Evolutionary conservation across 129 eudicot genomes (phyloP).

Genomic region (Arctium lappa): DNA sequence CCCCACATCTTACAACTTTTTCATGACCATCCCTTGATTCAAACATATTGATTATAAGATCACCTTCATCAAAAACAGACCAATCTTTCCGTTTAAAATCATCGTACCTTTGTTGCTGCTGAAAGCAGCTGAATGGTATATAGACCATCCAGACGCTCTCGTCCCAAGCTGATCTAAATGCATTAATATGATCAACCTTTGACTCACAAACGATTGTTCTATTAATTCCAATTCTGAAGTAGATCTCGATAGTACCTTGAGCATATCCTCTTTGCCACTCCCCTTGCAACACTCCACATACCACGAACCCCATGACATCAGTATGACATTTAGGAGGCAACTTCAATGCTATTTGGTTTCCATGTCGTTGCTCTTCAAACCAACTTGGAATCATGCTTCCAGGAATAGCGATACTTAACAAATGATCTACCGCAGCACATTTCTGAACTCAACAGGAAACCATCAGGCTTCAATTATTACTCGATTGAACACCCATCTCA

Average conservation of each 20-base stretch:
- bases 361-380: not conserved
- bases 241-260: too few species aligned
- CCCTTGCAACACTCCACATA: not conserved
- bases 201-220: not conserved
- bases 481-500: not conserved
- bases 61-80: not conserved
- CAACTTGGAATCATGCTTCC: not conserved
- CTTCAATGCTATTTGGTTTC: not conserved
- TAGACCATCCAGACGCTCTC: not conserved
- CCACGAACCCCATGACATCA: not conserved
- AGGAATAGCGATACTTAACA: not conserved
- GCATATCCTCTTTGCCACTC: not conserved
- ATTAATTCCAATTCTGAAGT: not conserved
- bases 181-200: not conserved
- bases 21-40: not conserved
- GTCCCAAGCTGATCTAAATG: not conserved
- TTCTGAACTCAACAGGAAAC: not conserved
- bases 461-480: not conserved
- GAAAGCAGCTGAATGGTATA: not conserved
- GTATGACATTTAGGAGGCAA: not conserved
- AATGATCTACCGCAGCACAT: not conserved
- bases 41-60: not conserved
- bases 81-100: not conserved
- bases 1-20: not conserved
- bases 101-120: not conserved